Conservation (phyloP, 202 grass and related monocot genomes). For the Zoysia matrella region DNA sequence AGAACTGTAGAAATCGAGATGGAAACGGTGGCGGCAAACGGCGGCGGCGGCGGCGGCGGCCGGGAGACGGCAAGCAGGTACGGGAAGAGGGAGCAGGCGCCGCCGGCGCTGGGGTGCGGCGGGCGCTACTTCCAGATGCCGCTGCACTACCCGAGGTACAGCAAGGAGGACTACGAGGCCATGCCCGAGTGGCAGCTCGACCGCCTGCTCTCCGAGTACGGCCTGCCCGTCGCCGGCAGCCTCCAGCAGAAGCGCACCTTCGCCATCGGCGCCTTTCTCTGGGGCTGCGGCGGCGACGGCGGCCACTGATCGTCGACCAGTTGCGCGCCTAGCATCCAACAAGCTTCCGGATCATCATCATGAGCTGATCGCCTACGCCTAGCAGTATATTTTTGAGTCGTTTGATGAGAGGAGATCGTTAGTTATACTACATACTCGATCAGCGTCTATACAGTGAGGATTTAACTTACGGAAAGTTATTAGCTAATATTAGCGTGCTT, state of each 20-base stretch:
- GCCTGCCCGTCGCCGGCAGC: constrained; percentile 63
- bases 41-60: constrained; percentile 31
- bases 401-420: no score
- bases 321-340: no score
- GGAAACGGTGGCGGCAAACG: constrained; percentile 44
- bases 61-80: background rate
- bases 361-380: no score
- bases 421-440: no score
- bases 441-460: no score
- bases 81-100: background rate
- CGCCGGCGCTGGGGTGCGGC: background rate
- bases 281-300: constrained; percentile 28
- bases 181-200: constrained; percentile 98
- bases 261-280: constrained; percentile 93
- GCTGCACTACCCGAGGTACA: constrained; percentile 89
- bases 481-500: no score
- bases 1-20: background rate
- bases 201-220: constrained; percentile 81
- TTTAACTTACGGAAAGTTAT: no score
- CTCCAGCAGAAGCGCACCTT: constrained; percentile 60
- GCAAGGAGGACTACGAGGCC: constrained; percentile 66
- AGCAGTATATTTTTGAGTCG: no score
- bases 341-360: no score
- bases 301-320: background rate
- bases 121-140: constrained; percentile 76